phyloP scores from a whole-genome alignment of 495 filamentous ascomycete genomes.

The Durotheca rogersii region DNA sequence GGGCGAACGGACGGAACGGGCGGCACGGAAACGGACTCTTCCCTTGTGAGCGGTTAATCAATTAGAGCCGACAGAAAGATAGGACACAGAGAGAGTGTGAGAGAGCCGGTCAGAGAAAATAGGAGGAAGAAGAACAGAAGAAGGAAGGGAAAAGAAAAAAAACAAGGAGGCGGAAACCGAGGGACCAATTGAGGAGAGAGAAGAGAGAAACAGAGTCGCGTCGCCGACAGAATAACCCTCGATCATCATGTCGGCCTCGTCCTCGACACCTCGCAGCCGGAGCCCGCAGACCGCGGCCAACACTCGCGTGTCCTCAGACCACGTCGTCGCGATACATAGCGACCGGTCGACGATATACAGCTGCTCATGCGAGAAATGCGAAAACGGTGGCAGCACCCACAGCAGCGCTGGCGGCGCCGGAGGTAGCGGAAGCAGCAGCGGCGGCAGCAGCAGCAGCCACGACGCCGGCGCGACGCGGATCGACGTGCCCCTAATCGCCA shows the following conservation, averaged over 20 bases:
- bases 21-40: too few species aligned
- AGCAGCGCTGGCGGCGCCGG: neutral
- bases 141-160: neutral
- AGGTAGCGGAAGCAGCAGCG: constrained; percentile 7
- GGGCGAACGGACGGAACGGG: neutral
- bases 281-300: constrained; percentile 24
- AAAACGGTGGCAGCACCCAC: constrained; percentile 1
- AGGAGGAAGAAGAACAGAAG: neutral
- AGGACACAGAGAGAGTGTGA: too few species aligned
- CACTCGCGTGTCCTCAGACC: constrained; percentile 21
- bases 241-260: constrained; percentile 21
- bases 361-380: constrained; percentile 31
- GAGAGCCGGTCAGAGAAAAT: neutral
- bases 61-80: too few species aligned
- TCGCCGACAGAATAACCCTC: constrained; percentile 4
- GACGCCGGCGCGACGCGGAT: constrained; percentile 22
- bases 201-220: neutral
- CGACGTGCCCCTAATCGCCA: constrained; percentile 31
- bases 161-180: neutral
- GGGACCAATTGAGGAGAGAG: neutral
- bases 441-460: neutral
- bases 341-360: constrained; percentile 16
- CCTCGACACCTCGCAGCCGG: constrained; percentile 28
- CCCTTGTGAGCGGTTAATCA: too few species aligned
- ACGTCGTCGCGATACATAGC: constrained; percentile 3